Base-by-base conservation (phyloP, 441 rosid species). In the Dalechampia spathulata region DNA sequence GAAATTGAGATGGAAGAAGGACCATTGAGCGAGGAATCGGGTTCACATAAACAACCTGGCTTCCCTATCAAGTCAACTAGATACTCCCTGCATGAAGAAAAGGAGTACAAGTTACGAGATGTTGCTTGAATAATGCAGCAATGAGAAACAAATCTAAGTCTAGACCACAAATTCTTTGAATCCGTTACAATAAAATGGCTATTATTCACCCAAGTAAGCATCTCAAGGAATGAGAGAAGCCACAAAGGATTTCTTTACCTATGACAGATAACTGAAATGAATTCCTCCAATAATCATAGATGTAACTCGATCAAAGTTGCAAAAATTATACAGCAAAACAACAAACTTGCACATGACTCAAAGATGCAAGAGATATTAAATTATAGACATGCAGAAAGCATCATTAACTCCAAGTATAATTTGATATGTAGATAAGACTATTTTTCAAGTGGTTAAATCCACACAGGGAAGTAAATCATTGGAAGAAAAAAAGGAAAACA, bases 11-110 rank as follows among this genome's bases (percentile, higher is more conserved):
- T 90, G 72, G 99, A 81, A 62, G 91, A 81, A 55, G 92, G 99
- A 64, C 97, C 99, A 73, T 90, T 90, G 64, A 87, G 79, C 82
- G 84, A 75, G 78, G 98, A 94, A 78, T 86, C 85, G 0, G 99
- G 99, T 72, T 78, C 92, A 56, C 82, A 83, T 68, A 94, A 65
- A 71, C 77, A 73, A 65, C 99, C 98, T 44, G 99, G 96, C 74
- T 75, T 87, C 69, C 83, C 92, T 53, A 84, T 74, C 75, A 94
- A 87, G 74, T 94, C 99, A 74, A 94, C 83, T 65, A 87, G 73
- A 78, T 75, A 86, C 70, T 94, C 99, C 90, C 98, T 87, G 95
- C 66, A 85, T 47, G n/a, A 15, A 67, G 30, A 68, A 34, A 37
- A 47, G 9, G 63, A 50, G 46, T 45, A 48, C 14, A 58, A 43